phyloP scores from a whole-genome alignment of 2,329 filamentous ascomycete species.

The Nectriaceae sp. region DNA sequence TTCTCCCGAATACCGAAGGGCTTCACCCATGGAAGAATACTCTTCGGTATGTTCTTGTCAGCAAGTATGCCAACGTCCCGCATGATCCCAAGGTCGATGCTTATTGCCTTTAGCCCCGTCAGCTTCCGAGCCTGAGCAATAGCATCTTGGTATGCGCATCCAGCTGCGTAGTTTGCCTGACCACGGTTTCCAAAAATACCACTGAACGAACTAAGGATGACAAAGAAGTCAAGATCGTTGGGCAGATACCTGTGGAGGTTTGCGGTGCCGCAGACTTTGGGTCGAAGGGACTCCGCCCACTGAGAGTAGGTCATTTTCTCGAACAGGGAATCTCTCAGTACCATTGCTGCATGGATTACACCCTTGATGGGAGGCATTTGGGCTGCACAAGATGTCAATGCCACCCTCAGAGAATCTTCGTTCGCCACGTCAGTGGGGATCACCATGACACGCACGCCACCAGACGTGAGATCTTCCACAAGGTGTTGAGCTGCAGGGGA shows the following conservation, averaged over 20 bases:
- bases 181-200: slow-evolving; percentile 31
- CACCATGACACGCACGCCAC: not conserved
- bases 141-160: slow-evolving; percentile 35
- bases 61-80: slow-evolving; percentile 23
- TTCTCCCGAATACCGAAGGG: not conserved
- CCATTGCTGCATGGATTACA: not conserved
- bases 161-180: slow-evolving; percentile 39
- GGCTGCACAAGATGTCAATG: not conserved
- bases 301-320: slow-evolving; percentile 22
- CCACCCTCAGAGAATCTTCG: not conserved
- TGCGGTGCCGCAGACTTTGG: slow-evolving; percentile 22
- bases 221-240: slow-evolving; percentile 34
- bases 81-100: slow-evolving; percentile 29
- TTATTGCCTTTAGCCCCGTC: slow-evolving; percentile 26
- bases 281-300: slow-evolving; percentile 17
- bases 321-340: slow-evolving; percentile 19
- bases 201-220: slow-evolving; percentile 33
- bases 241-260: slow-evolving; percentile 21
- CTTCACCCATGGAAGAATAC: not conserved
- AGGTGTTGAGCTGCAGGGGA: not conserved
- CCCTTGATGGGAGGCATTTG: slow-evolving; percentile 1
- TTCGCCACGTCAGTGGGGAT: not conserved
- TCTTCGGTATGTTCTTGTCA: slow-evolving; percentile 6
- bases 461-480: not conserved
- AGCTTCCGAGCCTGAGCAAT: slow-evolving; percentile 27